Evolutionary conservation across 78 protist species (phyloP).

Genomic region (Cavenderia fasciculata): DNA sequence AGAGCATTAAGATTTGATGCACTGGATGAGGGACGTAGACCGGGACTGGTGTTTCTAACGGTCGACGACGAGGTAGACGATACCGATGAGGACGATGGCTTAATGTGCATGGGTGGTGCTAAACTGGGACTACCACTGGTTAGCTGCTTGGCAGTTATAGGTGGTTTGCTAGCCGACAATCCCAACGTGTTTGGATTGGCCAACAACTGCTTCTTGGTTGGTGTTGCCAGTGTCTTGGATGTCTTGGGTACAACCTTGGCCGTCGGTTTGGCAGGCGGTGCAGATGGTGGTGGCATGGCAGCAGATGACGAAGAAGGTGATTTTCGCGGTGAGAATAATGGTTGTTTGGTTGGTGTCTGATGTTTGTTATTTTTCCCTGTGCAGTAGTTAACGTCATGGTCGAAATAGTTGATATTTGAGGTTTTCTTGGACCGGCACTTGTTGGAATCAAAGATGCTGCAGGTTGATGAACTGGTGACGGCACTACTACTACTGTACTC

Average conservation of each 20-base stretch:
- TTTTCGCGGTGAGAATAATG: not conserved
- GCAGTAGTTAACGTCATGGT: too few relatives aligned
- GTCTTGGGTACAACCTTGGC: not conserved
- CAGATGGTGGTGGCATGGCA: not conserved
- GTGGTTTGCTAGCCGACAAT: too few relatives aligned
- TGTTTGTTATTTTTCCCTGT: too few relatives aligned
- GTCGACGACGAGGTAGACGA: not conserved
- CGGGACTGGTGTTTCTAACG: not conserved
- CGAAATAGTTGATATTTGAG: too few relatives aligned
- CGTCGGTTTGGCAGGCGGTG: not conserved
- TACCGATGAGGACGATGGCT: not conserved
- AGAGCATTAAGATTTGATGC: not conserved
- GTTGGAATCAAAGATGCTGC: too few relatives aligned
- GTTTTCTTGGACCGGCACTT: too few relatives aligned
- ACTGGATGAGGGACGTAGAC: not conserved
- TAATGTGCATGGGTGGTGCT: not conserved
- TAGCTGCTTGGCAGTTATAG: not conserved
- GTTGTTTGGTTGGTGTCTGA: too few relatives aligned
- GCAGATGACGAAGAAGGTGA: not conserved
- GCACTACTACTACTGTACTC: too few relatives aligned
- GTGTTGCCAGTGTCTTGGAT: too few relatives aligned
- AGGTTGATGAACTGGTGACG: too few relatives aligned
- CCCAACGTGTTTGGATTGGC: too few relatives aligned
- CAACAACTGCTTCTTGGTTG: too few relatives aligned
- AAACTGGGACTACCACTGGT: not conserved